phyloP scores from a whole-genome alignment of 2,329 filamentous ascomycete species.

The Xylaria hypoxylon region DNA sequence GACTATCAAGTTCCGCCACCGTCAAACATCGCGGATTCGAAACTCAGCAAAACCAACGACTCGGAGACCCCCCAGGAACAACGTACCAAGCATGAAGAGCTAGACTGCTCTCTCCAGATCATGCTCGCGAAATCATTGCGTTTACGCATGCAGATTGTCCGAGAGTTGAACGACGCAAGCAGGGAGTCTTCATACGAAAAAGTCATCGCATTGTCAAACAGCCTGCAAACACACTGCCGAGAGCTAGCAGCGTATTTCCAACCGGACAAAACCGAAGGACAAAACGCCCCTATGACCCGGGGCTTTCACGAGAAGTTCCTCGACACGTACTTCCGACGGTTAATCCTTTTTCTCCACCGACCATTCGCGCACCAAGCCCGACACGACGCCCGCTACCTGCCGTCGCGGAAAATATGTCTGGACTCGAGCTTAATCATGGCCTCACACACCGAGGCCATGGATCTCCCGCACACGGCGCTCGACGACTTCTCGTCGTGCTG shows the following conservation, averaged over 20 bases:
- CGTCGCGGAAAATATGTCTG: constrained; percentile 44
- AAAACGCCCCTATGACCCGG: background rate
- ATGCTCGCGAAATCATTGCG: constrained; percentile 41
- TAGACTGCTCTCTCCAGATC: constrained; percentile 44
- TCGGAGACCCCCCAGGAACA: background rate
- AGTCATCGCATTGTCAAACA: constrained; percentile 34
- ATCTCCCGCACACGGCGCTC: constrained; percentile 8
- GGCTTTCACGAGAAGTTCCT: constrained; percentile 45
- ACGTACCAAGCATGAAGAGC: constrained; percentile 23
- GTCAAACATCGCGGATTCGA: constrained; percentile 42
- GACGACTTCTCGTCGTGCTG: constrained; percentile 42
- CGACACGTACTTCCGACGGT: constrained; percentile 45
- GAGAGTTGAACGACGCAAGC: constrained; percentile 39
- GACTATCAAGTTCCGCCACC: constrained; percentile 40
- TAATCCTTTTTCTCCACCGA: constrained; percentile 44
- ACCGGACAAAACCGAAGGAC: background rate
- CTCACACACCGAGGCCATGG: constrained; percentile 38
- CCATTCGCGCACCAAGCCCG: constrained; percentile 42
- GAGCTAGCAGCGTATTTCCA: constrained; percentile 42
- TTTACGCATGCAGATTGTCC: constrained; percentile 41
- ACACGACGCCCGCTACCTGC: constrained; percentile 42
- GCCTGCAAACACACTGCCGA: constrained; percentile 41
- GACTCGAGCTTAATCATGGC: constrained; percentile 45
- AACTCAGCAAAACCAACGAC: constrained; percentile 9
- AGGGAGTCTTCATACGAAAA: constrained; percentile 35